A percentile compares a stretch with the other conserved stretches of the same genome.
phyloP scores from a whole-genome alignment of 352 stramenopile genomes.

The Hyaloperonospora arabidopsidis region DNA sequence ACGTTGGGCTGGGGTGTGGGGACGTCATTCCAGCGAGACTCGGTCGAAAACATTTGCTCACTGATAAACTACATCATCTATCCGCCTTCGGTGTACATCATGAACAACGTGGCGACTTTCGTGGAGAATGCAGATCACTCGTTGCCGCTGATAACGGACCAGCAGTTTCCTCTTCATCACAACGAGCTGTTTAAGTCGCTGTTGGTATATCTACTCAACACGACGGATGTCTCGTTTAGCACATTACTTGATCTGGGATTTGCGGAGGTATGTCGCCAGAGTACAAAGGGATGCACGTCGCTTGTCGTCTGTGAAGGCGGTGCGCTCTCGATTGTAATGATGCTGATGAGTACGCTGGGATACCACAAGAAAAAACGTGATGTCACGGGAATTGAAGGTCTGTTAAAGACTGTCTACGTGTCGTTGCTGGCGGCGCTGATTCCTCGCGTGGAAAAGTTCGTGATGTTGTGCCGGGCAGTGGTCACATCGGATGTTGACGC shows the following conservation, averaged over 20 bases:
- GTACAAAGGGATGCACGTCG: conserved; percentile 40
- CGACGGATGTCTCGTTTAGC: conserved; percentile 60
- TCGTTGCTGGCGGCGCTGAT: conserved; percentile 46
- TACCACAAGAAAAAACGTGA: conserved; percentile 83
- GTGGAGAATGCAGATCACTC: conserved; percentile 79
- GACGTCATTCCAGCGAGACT: conserved; percentile 77
- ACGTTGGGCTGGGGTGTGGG: conserved; percentile 79
- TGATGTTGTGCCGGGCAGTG: conserved; percentile 60
- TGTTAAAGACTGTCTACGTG: conserved; percentile 43
- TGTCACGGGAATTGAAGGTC: conserved; percentile 53
- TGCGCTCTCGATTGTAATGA: conserved; percentile 81
- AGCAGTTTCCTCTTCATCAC: conserved; percentile 68
- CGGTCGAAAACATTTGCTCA: conserved; percentile 81
- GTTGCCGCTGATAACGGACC: conserved; percentile 76
- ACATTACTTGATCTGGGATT: conserved; percentile 76
- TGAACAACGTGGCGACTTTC: conserved; percentile 77
- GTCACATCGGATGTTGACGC: conserved; percentile 44
- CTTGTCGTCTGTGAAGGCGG: conserved; percentile 72
- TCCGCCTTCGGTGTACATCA: conserved; percentile 78
- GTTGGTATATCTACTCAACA: conserved; percentile 53
- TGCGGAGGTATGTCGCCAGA: conserved; percentile 67
- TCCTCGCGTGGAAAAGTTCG: conserved; percentile 71
- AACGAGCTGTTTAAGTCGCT: conserved; percentile 80
- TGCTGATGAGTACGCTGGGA: conserved; percentile 74
- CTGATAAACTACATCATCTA: conserved; percentile 84